Evolutionary conservation across 2,329 filamentous ascomycete genomes (phyloP).

Genomic region (Alternaria atra): DNA sequence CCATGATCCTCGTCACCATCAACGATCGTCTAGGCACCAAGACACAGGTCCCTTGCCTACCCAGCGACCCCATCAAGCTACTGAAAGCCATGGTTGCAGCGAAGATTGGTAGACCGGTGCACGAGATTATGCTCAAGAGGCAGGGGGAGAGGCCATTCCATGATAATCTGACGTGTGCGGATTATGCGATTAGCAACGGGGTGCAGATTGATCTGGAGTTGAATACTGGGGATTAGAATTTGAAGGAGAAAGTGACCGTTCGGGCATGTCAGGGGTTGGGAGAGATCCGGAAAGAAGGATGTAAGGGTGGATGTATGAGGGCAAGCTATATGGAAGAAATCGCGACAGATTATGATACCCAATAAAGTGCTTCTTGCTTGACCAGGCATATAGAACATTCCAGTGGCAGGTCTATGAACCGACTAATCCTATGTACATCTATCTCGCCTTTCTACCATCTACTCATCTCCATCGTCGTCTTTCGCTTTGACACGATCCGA

Average conservation of each 20-base stretch:
- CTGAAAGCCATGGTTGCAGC: slow-evolving; percentile 94
- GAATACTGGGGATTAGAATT: slow-evolving; percentile 45
- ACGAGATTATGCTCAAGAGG: slow-evolving; percentile 90
- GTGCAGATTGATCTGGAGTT: slow-evolving; percentile 66
- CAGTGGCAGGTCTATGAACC: neutral
- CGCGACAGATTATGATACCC: slow-evolving; percentile 8
- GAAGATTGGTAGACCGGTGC: slow-evolving; percentile 84
- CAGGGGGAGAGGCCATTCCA: slow-evolving; percentile 95
- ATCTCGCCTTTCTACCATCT: neutral
- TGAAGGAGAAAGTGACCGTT: neutral
- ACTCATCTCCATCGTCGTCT: slow-evolving; percentile 47
- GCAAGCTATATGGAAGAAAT: neutral
- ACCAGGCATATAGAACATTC: neutral
- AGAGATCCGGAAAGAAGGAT: neutral
- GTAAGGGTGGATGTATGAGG: neutral
- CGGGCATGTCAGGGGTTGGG: neutral
- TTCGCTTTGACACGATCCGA: slow-evolving; percentile 13
- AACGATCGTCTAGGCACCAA: slow-evolving; percentile 98
- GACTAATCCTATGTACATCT: neutral
- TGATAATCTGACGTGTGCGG: slow-evolving; percentile 84
- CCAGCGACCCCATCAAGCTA: slow-evolving; percentile 81
- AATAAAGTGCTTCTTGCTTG: neutral
- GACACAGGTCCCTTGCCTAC: slow-evolving; percentile 87
- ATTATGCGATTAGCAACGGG: slow-evolving; percentile 94
- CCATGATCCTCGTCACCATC: slow-evolving; percentile 93